phyloP scores from a whole-genome alignment of 208 protist species.

The Paratrypanosoma confusum region DNA sequence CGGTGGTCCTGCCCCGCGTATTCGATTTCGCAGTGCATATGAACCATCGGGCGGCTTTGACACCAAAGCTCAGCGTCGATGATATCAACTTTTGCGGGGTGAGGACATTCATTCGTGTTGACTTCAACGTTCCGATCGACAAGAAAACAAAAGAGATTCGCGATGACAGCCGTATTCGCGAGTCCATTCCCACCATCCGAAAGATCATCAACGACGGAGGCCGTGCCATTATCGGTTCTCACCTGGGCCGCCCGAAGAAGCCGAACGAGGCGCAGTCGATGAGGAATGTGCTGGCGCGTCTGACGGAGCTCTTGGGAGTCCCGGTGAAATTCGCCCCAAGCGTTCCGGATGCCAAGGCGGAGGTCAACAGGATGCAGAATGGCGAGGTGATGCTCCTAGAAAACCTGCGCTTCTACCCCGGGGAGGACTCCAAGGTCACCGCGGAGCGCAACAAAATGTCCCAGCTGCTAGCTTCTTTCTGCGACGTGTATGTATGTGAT shows the following conservation, averaged over 20 bases:
- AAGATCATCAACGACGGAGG: slow-evolving; percentile 89
- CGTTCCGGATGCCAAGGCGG: slow-evolving; percentile 27
- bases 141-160: slow-evolving; percentile 86
- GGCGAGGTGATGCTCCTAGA: slow-evolving; percentile 97
- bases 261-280: slow-evolving; percentile 87
- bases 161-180: slow-evolving; percentile 93
- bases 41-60: slow-evolving; percentile 75
- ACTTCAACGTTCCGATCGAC: slow-evolving; percentile 98
- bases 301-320: slow-evolving; percentile 83
- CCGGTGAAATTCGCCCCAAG: slow-evolving; percentile 50
- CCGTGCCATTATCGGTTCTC: slow-evolving; percentile 90
- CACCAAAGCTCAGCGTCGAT: slow-evolving; percentile 80
- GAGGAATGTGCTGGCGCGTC: slow-evolving; percentile 75
- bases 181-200: slow-evolving; percentile 94
- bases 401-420: slow-evolving; percentile 99
- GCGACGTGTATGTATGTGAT: slow-evolving; percentile 99
- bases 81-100: slow-evolving; percentile 85
- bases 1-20: slow-evolving; percentile 58
- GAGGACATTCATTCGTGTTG: slow-evolving; percentile 93
- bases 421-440: slow-evolving; percentile 94
- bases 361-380: slow-evolving; percentile 62
- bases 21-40: slow-evolving; percentile 85
- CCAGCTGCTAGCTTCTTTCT: slow-evolving; percentile 84
- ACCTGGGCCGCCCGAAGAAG: slow-evolving; percentile 98
- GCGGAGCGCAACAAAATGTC: slow-evolving; percentile 55